Conservation (phyloP, 371 early-diverging fungal species). For the Actinomucor elegans region DNA sequence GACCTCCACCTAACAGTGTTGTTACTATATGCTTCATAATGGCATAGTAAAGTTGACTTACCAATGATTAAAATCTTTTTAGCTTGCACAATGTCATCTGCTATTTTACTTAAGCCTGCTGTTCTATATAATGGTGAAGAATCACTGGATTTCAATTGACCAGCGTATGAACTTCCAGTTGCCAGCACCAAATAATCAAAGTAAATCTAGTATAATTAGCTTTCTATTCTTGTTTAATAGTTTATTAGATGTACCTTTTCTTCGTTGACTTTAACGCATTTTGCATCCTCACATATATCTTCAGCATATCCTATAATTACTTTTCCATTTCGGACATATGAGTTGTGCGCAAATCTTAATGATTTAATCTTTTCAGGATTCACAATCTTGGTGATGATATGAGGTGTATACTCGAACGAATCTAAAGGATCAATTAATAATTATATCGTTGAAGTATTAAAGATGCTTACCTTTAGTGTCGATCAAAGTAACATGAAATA, state of each 20-base stretch:
- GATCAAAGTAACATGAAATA: conserved; percentile 46
- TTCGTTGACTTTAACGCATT: conserved; percentile 21
- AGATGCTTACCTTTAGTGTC: conserved; percentile 41
- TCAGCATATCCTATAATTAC: conserved; percentile 46
- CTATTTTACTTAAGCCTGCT: conserved; percentile 24
- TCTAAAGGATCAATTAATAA: not conserved
- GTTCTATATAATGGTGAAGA: conserved; percentile 39
- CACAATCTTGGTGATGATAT: conserved; percentile 30
- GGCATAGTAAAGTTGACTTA: not conserved
- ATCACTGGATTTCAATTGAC: conserved; percentile 49
- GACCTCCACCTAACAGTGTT: conserved; percentile 65
- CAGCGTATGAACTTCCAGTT: conserved; percentile 64
- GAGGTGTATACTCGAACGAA: conserved; percentile 34
- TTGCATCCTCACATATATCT: conserved; percentile 28
- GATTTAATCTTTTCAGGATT: conserved; percentile 28
- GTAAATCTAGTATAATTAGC: conserved; percentile 36
- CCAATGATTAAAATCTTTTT: conserved; percentile 51
- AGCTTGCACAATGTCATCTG: conserved; percentile 56
- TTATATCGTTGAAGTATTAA: not conserved
- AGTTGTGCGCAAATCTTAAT: conserved; percentile 36
- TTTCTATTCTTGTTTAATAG: not conserved
- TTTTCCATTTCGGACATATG: conserved; percentile 43
- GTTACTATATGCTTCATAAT: not conserved
- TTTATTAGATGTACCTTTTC: not conserved
- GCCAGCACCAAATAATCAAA: conserved; percentile 76